These are phyloP conservation scores for Ophiobolus disseminans DNA, from an alignment of 2,329 filamentous ascomycete species.

Conservation along the genomic window DNA sequence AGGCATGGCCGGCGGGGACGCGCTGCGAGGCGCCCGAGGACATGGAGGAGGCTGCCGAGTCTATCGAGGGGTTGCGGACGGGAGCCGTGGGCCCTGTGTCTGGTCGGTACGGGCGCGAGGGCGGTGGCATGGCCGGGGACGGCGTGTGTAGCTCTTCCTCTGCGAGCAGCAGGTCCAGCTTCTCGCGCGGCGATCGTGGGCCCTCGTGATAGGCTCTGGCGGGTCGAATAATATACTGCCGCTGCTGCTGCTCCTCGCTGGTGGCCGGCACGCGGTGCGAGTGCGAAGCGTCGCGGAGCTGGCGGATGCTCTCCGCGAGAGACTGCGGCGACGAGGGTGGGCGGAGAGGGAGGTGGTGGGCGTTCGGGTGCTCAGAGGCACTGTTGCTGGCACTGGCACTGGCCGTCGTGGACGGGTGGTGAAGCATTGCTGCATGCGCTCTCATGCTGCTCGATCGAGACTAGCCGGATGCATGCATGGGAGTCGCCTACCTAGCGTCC, in stretches of 20 bases:
- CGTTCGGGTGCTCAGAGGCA: not conserved
- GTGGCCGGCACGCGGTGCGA: conserved; percentile 23
- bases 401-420: conserved; percentile 16
- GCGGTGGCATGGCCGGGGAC: conserved; percentile 48
- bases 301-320: conserved; percentile 40
- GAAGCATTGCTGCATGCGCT: conserved; percentile 39
- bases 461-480: conserved; percentile 34
- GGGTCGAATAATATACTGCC: not conserved
- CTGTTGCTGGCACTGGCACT: conserved; percentile 8
- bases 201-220: conserved; percentile 35
- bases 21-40: conserved; percentile 59
- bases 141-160: conserved; percentile 38
- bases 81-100: conserved; percentile 39
- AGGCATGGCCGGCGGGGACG: conserved; percentile 61
- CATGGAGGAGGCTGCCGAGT: conserved; percentile 81
- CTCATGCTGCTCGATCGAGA: conserved; percentile 40
- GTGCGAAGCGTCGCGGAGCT: conserved; percentile 40
- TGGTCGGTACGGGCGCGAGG: conserved; percentile 44
- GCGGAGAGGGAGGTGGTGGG: conserved; percentile 4
- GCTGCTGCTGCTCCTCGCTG: conserved; percentile 24
- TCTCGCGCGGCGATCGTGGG: conserved; percentile 49
- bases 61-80: conserved; percentile 84
- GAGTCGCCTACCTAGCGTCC: too few species aligned
- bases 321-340: conserved; percentile 27
- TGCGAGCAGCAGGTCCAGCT: conserved; percentile 49